Conservation (phyloP, 1,284 basidiomycete genomes). For the Ganoderma resinaceum region DNA sequence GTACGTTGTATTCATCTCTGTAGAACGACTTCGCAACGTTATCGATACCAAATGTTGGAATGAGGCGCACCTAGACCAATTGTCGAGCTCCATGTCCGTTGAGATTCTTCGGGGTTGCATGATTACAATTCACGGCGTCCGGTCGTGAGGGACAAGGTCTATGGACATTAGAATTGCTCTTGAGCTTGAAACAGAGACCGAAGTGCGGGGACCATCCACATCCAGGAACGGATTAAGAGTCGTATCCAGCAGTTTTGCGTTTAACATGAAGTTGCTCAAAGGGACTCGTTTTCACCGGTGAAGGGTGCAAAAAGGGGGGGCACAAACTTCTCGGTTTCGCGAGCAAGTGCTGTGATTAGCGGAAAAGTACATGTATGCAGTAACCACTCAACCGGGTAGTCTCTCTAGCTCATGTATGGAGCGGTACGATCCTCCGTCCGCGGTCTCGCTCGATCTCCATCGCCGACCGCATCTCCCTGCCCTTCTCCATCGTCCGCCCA, state of each 20-base stretch:
- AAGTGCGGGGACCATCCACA: background rate
- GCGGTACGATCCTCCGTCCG: constrained; percentile 69
- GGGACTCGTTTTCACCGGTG: background rate
- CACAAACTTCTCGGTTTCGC: background rate
- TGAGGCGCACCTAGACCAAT: background rate
- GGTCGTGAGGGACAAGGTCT: background rate
- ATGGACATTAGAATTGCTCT: background rate
- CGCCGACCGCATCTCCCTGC: constrained; percentile 69
- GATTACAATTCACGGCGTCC: background rate
- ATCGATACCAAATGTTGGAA: background rate
- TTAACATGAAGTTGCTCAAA: background rate
- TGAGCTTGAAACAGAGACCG: background rate
- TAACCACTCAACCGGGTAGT: constrained; percentile 12
- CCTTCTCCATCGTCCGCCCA: constrained; percentile 72
- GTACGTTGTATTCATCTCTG: background rate
- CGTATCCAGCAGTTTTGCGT: no score
- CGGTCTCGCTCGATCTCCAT: constrained; percentile 74
- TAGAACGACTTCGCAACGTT: background rate
- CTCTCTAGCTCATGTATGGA: constrained; percentile 34
- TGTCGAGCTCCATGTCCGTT: background rate
- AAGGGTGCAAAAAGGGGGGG: background rate
- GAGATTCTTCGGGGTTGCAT: background rate
- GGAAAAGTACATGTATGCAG: constrained; percentile 13
- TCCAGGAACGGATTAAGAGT: background rate
- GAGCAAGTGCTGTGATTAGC: constrained; percentile 16